A percentile compares a stretch with the other conserved stretches of the same genome.
Conservation (phyloP, 1,284 basidiomycete genomes). For the Papiliotrema fonsecae region DNA sequence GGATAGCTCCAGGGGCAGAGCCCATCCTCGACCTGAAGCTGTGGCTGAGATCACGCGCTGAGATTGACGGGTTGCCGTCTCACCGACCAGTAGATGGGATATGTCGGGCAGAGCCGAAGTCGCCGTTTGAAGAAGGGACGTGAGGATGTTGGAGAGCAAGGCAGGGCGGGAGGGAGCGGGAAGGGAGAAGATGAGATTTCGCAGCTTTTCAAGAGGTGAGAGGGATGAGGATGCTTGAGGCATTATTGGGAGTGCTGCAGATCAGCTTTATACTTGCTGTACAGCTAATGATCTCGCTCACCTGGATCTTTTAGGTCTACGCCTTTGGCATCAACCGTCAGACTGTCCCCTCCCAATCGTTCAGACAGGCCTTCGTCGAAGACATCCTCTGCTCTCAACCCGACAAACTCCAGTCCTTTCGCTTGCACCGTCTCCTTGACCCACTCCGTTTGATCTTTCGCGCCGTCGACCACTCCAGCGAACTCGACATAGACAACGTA, state of each 20-base stretch:
- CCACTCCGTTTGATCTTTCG: constrained; percentile 14
- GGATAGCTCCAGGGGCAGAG: constrained; percentile 64
- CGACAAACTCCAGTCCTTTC: constrained; percentile 23
- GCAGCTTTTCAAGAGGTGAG: constrained; percentile 54
- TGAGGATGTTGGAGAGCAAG: constrained; percentile 60
- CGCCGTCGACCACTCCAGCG: constrained; percentile 17
- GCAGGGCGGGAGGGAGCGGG: constrained; percentile 72
- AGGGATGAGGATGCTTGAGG: constrained; percentile 27
- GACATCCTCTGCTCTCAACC: constrained; percentile 38
- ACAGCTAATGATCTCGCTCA: constrained; percentile 4
- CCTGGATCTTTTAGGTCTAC: constrained; percentile 25
- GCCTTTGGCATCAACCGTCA: neutral
- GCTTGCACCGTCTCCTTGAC: constrained; percentile 19
- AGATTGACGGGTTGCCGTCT: constrained; percentile 73
- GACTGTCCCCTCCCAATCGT: constrained; percentile 13
- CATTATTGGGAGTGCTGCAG: constrained; percentile 18
- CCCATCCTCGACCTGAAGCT: constrained; percentile 73
- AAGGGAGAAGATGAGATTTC: constrained; percentile 61
- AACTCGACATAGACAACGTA: constrained; percentile 46
- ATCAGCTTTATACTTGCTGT: neutral
- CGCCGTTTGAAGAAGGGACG: constrained; percentile 65
- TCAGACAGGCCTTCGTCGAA: constrained; percentile 23
- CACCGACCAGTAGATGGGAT: constrained; percentile 74
- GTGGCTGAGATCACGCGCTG: constrained; percentile 70
- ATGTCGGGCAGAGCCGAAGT: constrained; percentile 56